These are phyloP conservation scores for Bisporella sp. DNA, from an alignment of 2,329 filamentous ascomycete genomes.

Conservation along the genomic window DNA sequence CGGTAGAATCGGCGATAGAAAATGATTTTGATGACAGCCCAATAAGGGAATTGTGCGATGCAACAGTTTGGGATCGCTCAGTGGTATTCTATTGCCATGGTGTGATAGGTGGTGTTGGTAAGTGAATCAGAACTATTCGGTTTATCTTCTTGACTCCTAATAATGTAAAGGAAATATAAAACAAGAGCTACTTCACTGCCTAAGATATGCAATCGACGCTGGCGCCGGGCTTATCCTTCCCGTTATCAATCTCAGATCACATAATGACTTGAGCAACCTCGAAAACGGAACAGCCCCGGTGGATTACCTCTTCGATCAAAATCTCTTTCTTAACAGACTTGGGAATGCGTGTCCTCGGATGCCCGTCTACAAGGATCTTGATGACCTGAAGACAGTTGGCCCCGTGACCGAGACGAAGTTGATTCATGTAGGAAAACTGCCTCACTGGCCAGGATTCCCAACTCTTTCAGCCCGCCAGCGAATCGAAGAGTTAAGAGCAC, in stretches of 20 bases:
- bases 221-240: conserved; percentile 28
- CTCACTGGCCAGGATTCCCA: neutral
- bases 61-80: too few species aligned
- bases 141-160: too few species aligned
- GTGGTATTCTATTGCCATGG: too few species aligned
- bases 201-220: conserved; percentile 39
- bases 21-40: too few species aligned
- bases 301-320: conserved; percentile 15
- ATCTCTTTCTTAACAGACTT: conserved; percentile 10
- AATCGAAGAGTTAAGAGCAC: conserved; percentile 1
- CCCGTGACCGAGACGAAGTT: conserved; percentile 1
- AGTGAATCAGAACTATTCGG: too few species aligned
- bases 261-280: neutral
- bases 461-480: neutral
- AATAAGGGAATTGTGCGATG: too few species aligned
- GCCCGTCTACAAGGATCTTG: neutral
- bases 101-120: too few species aligned
- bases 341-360: conserved; percentile 9
- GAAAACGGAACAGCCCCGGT: neutral
- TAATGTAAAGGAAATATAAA: conserved; percentile 29
- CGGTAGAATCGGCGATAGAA: too few species aligned
- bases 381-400: neutral
- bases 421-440: conserved; percentile 1
- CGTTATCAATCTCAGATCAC: too few species aligned
- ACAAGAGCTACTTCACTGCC: conserved; percentile 37